Percentiles rank a stretch among this genome's conserved stretches.
Conservation (phyloP, 176 grass and related monocot genomes). For the Aegilops longissima region DNA sequence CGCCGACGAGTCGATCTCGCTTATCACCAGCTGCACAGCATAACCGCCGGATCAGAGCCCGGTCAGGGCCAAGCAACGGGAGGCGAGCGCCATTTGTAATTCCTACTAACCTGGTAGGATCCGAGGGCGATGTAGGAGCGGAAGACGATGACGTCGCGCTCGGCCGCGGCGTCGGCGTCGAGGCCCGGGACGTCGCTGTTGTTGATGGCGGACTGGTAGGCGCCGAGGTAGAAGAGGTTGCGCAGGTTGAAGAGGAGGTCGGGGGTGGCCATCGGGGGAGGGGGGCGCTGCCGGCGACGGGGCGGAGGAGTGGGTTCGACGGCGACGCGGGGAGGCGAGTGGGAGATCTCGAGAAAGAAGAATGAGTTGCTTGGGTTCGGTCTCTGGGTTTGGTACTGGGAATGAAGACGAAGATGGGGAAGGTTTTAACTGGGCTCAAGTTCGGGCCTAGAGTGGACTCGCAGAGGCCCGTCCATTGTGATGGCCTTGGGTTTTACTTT, state of each 20-base stretch:
- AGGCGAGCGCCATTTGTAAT: not conserved
- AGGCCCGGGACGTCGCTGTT: conserved; percentile 83
- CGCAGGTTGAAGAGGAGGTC: conserved; percentile 90
- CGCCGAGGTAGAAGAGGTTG: conserved; percentile 95
- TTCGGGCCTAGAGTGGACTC: not conserved
- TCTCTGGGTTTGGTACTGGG: conserved; percentile 10
- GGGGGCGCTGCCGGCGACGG: not conserved
- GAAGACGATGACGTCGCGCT: conserved; percentile 88
- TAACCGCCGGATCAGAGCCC: not conserved
- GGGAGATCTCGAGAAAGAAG: conserved; percentile 34
- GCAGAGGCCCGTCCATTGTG: too few relatives aligned
- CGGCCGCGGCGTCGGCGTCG: conserved; percentile 61
- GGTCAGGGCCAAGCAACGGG: not conserved
- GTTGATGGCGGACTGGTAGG: conserved; percentile 97
- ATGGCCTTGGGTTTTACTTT: too few relatives aligned
- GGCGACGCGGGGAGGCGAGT: not conserved
- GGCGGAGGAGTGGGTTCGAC: not conserved
- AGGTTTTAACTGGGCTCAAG: not conserved
- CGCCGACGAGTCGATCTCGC: conserved; percentile 86
- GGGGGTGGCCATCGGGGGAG: conserved; percentile 51
- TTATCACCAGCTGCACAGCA: conserved; percentile 75
- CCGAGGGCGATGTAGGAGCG: conserved; percentile 97
- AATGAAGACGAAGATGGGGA: not conserved
- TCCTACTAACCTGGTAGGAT: conserved; percentile 67
- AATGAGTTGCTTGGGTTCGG: not conserved